Conservation (phyloP, 2,329 filamentous ascomycete species). For the Huntiella savannae region DNA sequence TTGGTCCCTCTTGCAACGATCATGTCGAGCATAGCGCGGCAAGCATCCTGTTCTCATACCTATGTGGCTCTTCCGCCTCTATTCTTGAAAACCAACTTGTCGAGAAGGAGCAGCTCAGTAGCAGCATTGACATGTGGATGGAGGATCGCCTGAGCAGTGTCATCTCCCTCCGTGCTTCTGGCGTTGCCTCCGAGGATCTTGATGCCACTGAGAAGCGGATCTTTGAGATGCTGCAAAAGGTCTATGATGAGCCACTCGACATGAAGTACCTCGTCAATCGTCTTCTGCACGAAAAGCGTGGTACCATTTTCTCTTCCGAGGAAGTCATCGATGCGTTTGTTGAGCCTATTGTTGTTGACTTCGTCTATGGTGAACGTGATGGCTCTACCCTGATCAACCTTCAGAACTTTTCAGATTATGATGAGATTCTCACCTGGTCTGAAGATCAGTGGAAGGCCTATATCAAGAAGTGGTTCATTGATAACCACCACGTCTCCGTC, state of each 20-base stretch:
- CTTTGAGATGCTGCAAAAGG: slow-evolving; percentile 64
- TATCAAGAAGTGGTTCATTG: slow-evolving; percentile 63
- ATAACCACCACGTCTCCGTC: slow-evolving; percentile 73
- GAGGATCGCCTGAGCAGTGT: slow-evolving; percentile 66
- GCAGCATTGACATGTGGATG: slow-evolving; percentile 60
- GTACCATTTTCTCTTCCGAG: slow-evolving; percentile 70
- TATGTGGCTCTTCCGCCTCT: slow-evolving; percentile 83
- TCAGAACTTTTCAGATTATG: slow-evolving; percentile 37
- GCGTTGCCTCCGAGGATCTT: slow-evolving; percentile 74
- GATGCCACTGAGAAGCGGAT: slow-evolving; percentile 69
- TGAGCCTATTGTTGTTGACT: slow-evolving; percentile 74
- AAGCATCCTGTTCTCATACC: slow-evolving; percentile 63
- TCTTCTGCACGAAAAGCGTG: slow-evolving; percentile 60
- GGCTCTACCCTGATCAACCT: slow-evolving; percentile 54
- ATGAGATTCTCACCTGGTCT: slow-evolving; percentile 57
- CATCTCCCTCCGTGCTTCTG: slow-evolving; percentile 70
- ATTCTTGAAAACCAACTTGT: slow-evolving; percentile 82
- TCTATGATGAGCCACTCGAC: slow-evolving; percentile 62
- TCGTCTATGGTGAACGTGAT: slow-evolving; percentile 72
- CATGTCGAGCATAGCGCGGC: slow-evolving; percentile 49
- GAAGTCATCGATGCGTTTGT: slow-evolving; percentile 65
- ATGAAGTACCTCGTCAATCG: slow-evolving; percentile 84
- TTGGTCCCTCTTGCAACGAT: slow-evolving; percentile 69
- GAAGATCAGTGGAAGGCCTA: slow-evolving; percentile 72
- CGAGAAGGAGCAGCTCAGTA: slow-evolving; percentile 81